Percentiles rank a stretch among this genome's conserved stretches.
Evolutionary conservation across 2,329 filamentous ascomycete species (phyloP).

Genomic region (Ambrosiella cleistominuta): DNA sequence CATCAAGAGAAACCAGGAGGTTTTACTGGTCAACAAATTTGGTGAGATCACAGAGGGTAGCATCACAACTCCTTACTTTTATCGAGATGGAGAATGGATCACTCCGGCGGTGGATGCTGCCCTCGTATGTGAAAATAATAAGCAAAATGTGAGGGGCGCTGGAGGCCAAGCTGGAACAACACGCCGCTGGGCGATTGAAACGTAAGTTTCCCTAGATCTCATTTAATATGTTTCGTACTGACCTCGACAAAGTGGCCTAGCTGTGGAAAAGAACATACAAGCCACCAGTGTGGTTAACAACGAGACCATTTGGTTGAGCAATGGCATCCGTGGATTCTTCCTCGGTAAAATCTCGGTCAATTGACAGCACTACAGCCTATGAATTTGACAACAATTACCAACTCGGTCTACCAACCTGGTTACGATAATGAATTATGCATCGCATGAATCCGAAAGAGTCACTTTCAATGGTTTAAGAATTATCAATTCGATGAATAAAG

Average conservation of each 20-base stretch:
- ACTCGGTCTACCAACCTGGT: background rate
- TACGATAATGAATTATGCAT: background rate
- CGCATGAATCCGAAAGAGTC: background rate
- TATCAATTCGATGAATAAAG: constrained; percentile 1
- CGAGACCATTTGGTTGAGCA: constrained; percentile 78
- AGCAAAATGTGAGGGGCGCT: constrained; percentile 25
- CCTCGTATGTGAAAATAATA: constrained; percentile 17
- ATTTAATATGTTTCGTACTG: constrained; percentile 4
- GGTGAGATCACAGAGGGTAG: constrained; percentile 70
- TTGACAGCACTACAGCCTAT: background rate
- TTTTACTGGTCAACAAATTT: constrained; percentile 51
- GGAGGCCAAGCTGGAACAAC: constrained; percentile 75
- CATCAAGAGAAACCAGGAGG: constrained; percentile 34
- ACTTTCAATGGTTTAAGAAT: background rate
- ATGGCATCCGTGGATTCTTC: constrained; percentile 66
- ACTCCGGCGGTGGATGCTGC: constrained; percentile 48
- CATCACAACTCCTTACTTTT: constrained; percentile 68
- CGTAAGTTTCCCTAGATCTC: constrained; percentile 23
- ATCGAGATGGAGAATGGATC: constrained; percentile 54
- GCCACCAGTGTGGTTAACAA: constrained; percentile 27
- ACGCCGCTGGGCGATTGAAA: constrained; percentile 63
- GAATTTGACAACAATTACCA: background rate
- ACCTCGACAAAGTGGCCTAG: constrained; percentile 32
- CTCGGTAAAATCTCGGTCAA: constrained; percentile 23
- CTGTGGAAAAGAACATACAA: constrained; percentile 30